These are phyloP conservation scores for Penicillium goetzii DNA, from an alignment of 495 filamentous ascomycete species.

Conservation along the genomic window DNA sequence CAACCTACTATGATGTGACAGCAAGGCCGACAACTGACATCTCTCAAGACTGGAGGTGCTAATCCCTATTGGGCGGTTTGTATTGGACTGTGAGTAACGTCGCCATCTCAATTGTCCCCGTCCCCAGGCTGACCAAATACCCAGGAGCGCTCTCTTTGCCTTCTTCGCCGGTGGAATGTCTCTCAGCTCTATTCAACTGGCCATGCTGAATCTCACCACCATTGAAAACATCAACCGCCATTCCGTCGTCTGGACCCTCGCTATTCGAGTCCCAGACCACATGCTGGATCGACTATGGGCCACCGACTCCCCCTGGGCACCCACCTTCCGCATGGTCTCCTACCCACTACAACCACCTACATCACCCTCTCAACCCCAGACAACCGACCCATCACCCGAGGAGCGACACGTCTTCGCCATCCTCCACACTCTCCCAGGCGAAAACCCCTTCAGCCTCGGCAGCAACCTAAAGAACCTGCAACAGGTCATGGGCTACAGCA, in stretches of 20 bases:
- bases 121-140: background rate
- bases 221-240: constrained; percentile 73
- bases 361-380: constrained; percentile 19
- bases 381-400: constrained; percentile 16
- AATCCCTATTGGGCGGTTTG: constrained; percentile 59
- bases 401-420: constrained; percentile 72
- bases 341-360: constrained; percentile 41
- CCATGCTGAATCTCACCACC: constrained; percentile 73
- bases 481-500: constrained; percentile 71
- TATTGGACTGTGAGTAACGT: constrained; percentile 56
- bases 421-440: constrained; percentile 68
- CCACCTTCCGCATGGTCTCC: constrained; percentile 51
- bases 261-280: constrained; percentile 68
- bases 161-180: constrained; percentile 78
- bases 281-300: constrained; percentile 42
- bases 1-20: background rate
- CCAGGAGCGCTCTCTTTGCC: constrained; percentile 67
- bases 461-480: constrained; percentile 65
- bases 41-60: constrained; percentile 34
- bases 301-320: constrained; percentile 41
- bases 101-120: background rate
- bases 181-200: constrained; percentile 67
- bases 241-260: constrained; percentile 69
- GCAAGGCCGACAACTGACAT: constrained; percentile 17
- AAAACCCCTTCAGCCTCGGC: constrained; percentile 80